Conservation (phyloP, 495 filamentous ascomycete genomes). For the Pyronema omphalodes region DNA sequence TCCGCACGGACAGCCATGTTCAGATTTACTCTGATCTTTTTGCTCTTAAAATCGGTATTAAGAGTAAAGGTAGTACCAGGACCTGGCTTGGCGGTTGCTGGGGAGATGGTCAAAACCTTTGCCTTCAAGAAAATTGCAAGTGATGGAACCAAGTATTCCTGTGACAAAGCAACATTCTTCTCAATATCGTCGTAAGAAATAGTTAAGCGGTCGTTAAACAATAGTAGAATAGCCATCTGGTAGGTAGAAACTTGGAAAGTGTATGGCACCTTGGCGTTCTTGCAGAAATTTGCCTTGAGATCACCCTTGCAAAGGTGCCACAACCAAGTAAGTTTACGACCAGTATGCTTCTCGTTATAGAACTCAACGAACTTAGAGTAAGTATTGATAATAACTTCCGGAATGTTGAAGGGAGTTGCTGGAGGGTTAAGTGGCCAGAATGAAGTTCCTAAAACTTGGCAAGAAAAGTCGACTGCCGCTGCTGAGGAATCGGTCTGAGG, state of each 20-base stretch:
- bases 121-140: conserved; percentile 75
- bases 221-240: conserved; percentile 90
- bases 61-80: conserved; percentile 57
- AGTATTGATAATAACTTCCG: conserved; percentile 64
- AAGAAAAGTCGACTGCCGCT: conserved; percentile 22
- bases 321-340: conserved; percentile 89
- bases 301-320: conserved; percentile 98
- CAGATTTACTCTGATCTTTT: conserved; percentile 91
- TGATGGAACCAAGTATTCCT: conserved; percentile 69
- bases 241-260: conserved; percentile 96
- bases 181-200: conserved; percentile 74
- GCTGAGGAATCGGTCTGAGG: conserved; percentile 29
- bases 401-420: conserved; percentile 67
- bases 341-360: conserved; percentile 89
- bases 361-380: conserved; percentile 77
- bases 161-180: conserved; percentile 54
- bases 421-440: conserved; percentile 92
- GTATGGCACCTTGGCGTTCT: conserved; percentile 70
- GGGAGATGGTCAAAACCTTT: conserved; percentile 51
- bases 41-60: conserved; percentile 91
- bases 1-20: conserved; percentile 90
- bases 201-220: conserved; percentile 85
- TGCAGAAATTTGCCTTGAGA: conserved; percentile 81
- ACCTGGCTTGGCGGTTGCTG: conserved; percentile 55
- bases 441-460: conserved; percentile 66